Evolutionary conservation across 306 rosid genomes (phyloP).

Genomic region (Chamaecrista fasciculata): DNA sequence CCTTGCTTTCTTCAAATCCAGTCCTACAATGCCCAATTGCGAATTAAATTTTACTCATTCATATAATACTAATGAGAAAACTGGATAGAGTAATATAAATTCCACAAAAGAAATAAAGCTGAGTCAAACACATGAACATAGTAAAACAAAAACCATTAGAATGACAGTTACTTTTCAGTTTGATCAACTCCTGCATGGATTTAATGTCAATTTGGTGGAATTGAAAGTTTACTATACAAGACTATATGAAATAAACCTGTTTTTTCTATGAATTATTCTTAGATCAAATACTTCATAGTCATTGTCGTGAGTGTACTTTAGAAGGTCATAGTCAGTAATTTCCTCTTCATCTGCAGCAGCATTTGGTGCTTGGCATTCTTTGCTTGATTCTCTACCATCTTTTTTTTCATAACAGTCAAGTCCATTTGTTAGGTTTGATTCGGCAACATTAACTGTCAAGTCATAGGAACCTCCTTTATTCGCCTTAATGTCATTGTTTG

Average conservation of each 20-base stretch:
- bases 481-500: slow-evolving; percentile 33
- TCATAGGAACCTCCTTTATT: slow-evolving; percentile 41
- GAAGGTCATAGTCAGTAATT: slow-evolving; percentile 54
- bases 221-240: slow-evolving; percentile 16
- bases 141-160: slow-evolving; percentile 13
- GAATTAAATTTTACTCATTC: slow-evolving; percentile 35
- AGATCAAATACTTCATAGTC: slow-evolving; percentile 83
- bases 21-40: slow-evolving; percentile 62
- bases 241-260: slow-evolving; percentile 61
- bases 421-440: slow-evolving; percentile 39
- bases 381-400: slow-evolving; percentile 29
- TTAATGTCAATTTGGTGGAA: slow-evolving; percentile 22
- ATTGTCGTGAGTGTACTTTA: slow-evolving; percentile 46
- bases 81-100: not conserved
- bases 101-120: not conserved
- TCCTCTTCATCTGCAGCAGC: slow-evolving; percentile 49
- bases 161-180: slow-evolving; percentile 6
- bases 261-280: slow-evolving; percentile 86
- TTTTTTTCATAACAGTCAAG: slow-evolving; percentile 29
- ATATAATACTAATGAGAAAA: not conserved
- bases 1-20: slow-evolving; percentile 98
- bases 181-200: slow-evolving; percentile 20
- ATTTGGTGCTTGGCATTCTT: slow-evolving; percentile 42
- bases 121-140: slow-evolving; percentile 17
- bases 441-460: slow-evolving; percentile 36